Evolutionary conservation across 257 asterid genomes (phyloP).

Genomic region (Prunella vulgaris): DNA sequence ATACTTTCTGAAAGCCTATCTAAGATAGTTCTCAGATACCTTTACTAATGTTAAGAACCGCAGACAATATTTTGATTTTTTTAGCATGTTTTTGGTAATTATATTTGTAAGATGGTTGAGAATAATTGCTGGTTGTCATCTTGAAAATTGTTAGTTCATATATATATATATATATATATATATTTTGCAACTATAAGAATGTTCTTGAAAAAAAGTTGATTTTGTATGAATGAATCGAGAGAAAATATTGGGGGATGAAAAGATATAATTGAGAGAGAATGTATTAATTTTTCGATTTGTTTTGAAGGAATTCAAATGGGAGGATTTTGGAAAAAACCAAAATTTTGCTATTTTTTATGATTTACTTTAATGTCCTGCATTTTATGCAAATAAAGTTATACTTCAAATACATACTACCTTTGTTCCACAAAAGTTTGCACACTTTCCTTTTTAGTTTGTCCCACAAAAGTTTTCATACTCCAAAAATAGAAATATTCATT

Average conservation of each 20-base stretch:
- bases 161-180: no score
- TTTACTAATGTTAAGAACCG: background rate
- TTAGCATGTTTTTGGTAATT: slow-evolving; percentile 2
- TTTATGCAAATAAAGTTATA: slow-evolving; percentile 8
- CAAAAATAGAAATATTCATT: no score
- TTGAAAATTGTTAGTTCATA: background rate
- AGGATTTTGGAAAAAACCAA: background rate
- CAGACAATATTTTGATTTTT: background rate
- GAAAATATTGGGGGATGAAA: no score
- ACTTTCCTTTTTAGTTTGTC: no score
- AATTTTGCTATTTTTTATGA: background rate
- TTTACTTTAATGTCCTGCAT: slow-evolving; percentile 12
- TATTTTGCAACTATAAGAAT: background rate
- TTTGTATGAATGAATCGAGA: no score
- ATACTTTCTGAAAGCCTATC: slow-evolving; percentile 97
- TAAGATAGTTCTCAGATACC: slow-evolving; percentile 46
- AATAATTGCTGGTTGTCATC: background rate
- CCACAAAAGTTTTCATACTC: no score
- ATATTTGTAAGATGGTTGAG: background rate
- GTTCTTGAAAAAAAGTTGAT: background rate
- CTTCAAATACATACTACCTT: background rate
- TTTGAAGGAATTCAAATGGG: background rate
- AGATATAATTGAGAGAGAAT: background rate
- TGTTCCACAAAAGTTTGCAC: no score
- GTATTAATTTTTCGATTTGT: background rate